Evolutionary conservation across 768 basidiomycete species (phyloP).

Genomic region (Russula earlei): DNA sequence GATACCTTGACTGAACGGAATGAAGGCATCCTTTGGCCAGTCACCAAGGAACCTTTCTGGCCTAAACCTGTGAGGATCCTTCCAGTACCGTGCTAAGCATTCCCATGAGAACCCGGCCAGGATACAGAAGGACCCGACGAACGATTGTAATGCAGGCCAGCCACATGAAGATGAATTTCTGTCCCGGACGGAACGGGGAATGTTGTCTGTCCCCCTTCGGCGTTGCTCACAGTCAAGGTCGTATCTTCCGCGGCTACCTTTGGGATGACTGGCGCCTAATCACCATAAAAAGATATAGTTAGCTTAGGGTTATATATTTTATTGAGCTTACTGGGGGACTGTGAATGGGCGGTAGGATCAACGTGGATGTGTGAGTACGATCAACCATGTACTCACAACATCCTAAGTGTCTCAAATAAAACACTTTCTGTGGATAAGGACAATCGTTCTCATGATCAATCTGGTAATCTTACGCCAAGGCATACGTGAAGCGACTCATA

Average conservation of each 20-base stretch:
- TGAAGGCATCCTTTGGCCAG: constrained; percentile 28
- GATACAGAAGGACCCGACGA: background rate
- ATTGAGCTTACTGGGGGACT: constrained; percentile 7
- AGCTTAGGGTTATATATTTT: background rate
- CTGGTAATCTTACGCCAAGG: constrained; percentile 15
- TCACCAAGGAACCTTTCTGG: constrained; percentile 29
- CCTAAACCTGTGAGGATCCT: constrained; percentile 39
- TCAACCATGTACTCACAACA: constrained; percentile 26
- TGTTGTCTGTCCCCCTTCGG: constrained; percentile 31
- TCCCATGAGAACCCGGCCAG: background rate
- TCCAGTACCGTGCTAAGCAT: constrained; percentile 43
- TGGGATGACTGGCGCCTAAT: constrained; percentile 21
- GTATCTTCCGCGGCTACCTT: constrained; percentile 42
- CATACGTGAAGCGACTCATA: constrained; percentile 17
- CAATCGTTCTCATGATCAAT: background rate
- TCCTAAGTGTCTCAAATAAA: constrained; percentile 40
- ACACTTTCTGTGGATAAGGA: constrained; percentile 27
- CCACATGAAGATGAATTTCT: constrained; percentile 28
- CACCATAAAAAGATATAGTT: background rate
- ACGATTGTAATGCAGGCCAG: constrained; percentile 45
- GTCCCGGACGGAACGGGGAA: constrained; percentile 38
- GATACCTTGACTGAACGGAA: constrained; percentile 25
- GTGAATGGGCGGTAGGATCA: background rate
- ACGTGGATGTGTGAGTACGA: background rate
- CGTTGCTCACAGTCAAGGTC: constrained; percentile 28